Percentiles rank a stretch among this genome's conserved stretches.
Conservation (phyloP, 768 basidiomycete species). For the Neoboletus brunneissimus region DNA sequence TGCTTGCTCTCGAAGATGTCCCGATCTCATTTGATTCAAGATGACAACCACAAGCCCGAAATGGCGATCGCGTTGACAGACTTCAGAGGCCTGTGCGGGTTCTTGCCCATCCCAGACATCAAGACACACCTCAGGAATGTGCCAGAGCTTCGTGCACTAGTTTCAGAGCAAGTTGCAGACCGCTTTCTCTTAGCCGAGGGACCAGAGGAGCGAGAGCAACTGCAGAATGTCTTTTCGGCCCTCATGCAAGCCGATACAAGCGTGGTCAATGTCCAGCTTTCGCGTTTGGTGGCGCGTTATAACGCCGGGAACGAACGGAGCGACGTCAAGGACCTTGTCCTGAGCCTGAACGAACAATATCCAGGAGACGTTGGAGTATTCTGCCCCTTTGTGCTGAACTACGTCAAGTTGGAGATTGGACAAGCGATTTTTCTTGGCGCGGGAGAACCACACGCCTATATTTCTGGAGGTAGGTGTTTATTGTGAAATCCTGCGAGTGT, state of each 20-base stretch:
- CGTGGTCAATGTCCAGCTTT: constrained; percentile 52
- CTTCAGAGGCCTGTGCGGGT: constrained; percentile 90
- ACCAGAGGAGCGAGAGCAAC: constrained; percentile 40
- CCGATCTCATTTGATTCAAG: constrained; percentile 38
- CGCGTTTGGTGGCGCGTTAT: constrained; percentile 62
- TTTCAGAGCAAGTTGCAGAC: constrained; percentile 53
- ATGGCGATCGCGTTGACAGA: constrained; percentile 96
- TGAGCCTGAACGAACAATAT: constrained; percentile 67
- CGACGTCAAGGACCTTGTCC: constrained; percentile 59
- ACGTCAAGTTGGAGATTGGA: constrained; percentile 73
- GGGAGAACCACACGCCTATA: constrained; percentile 95
- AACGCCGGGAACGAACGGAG: constrained; percentile 42
- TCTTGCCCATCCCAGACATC: constrained; percentile 77
- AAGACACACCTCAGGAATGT: constrained; percentile 61
- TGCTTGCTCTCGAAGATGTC: background rate
- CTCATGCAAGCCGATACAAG: constrained; percentile 76
- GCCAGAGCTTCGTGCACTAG: constrained; percentile 73
- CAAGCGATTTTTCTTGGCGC: constrained; percentile 95
- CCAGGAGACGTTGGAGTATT: constrained; percentile 93
- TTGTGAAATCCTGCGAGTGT: background rate
- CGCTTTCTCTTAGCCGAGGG: constrained; percentile 46
- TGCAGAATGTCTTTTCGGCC: constrained; percentile 76
- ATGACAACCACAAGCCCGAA: constrained; percentile 97
- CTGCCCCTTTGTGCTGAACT: constrained; percentile 87
- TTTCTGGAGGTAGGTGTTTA: constrained; percentile 72